These are phyloP conservation scores for Lasiodiplodia hormozganensis DNA, from an alignment of 2,329 filamentous ascomycete species.

Conservation along the genomic window DNA sequence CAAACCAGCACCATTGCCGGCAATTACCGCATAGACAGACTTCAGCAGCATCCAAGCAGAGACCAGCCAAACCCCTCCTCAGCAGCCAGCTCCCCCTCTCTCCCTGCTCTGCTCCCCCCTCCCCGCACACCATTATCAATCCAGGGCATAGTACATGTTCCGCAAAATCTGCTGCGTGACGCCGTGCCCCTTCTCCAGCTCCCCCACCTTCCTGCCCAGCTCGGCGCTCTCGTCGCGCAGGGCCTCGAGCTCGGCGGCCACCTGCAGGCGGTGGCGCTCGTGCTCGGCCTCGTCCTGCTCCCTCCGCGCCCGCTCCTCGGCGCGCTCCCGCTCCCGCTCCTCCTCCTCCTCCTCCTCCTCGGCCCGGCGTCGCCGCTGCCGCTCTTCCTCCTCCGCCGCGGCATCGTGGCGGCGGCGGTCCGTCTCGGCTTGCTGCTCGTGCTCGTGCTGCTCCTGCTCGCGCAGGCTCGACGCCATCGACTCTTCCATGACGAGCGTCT, in stretches of 20 bases:
- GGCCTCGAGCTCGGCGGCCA: background rate
- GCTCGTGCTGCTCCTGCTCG: background rate
- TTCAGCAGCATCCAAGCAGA: too few relatives aligned
- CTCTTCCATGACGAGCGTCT: slow-evolving; percentile 10
- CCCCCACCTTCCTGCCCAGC: background rate
- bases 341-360: too few relatives aligned
- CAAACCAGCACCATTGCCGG: too few relatives aligned
- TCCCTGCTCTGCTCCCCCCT: too few relatives aligned
- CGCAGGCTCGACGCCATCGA: slow-evolving; percentile 1
- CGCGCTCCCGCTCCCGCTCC: too few relatives aligned
- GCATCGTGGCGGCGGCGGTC: too few relatives aligned
- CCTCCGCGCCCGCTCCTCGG: background rate
- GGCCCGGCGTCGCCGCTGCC: background rate
- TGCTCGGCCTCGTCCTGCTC: background rate
- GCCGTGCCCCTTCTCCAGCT: slow-evolving; percentile 15
- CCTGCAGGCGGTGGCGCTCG: background rate
- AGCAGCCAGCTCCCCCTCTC: background rate
- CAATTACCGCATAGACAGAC: too few relatives aligned
- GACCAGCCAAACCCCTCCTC: background rate
- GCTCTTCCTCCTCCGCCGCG: background rate
- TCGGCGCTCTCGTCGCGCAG: background rate
- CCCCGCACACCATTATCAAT: background rate
- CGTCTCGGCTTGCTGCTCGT: background rate
- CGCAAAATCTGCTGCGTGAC: background rate
- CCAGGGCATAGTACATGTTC: slow-evolving; percentile 23